Evolutionary conservation across 2,329 filamentous ascomycete genomes (phyloP), one percentile per base, ranked within the genome.

Genomic region (Diaporthe amygdali): DNA sequence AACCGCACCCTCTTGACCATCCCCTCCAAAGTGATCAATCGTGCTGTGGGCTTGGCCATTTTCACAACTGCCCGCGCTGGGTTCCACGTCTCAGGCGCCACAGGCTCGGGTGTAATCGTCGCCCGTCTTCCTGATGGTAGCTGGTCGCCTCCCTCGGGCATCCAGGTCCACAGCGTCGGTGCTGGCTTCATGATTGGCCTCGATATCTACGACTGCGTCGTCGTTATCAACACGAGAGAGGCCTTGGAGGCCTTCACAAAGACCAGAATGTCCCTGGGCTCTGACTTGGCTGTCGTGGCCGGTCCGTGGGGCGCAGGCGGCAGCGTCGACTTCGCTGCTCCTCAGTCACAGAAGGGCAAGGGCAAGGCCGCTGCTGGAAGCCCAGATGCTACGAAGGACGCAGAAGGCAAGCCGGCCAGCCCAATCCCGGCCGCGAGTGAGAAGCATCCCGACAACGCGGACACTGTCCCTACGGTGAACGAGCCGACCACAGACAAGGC

Each of bases 141-240:
- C 10, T 97, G 94, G 94, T 94, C 92, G 49, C 92, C 94, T 1
- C 94, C 94, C 0, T 94, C 92, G 0, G 94, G 93, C 39, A 95
- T 97, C 77, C 88, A 95, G 81, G 87, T 96, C 32, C 93, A 96
- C 78, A 94, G 93, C 0, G 88, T 94, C 1, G 94, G 93, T 5
- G 88, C 94, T 1, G 94, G 94, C 0, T 94, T 97, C 78, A 87
- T 96, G 72, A 89, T 93, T 1, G 94, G 94, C 15, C 88, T 96
- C 15, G 94, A 97, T 79, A 94, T 97, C 34, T 97, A 96, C 82
- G 94, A 97, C 79, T 96, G 93, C 76, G 93, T 97, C 3, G 90
- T 95, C 30, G 92, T 97, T 44, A 95, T 97, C 80, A 97, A 97
- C 82, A 93, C 89, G 5, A 86, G 89, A 51, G 88, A 93, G 75